These are phyloP conservation scores for Auriscalpium orientale DNA, from an alignment of 768 basidiomycete species.

Conservation along the genomic window DNA sequence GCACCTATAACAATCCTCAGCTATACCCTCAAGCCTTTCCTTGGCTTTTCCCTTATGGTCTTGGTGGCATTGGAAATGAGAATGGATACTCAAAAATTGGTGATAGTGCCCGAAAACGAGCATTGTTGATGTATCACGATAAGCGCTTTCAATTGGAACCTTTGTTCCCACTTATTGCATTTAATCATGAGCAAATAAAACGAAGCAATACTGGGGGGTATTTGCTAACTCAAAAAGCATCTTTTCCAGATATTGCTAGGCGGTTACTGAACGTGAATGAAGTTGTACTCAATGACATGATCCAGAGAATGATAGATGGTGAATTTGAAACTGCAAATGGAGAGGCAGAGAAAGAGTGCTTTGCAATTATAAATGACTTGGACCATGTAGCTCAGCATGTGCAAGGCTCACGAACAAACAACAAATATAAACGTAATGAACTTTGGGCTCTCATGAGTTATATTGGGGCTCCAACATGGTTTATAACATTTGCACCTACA, in stretches of 20 bases:
- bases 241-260: conserved; percentile 6
- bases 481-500: conserved; percentile 17
- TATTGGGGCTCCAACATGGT: conserved; percentile 14
- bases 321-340: conserved; percentile 1
- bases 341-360: conserved; percentile 4
- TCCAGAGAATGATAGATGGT: neutral
- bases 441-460: conserved; percentile 12
- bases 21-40: conserved; percentile 33
- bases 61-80: conserved; percentile 26
- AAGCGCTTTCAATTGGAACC: conserved; percentile 32
- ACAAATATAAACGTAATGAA: conserved; percentile 13
- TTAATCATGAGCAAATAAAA: conserved; percentile 33
- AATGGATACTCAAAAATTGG: conserved; percentile 9
- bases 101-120: conserved; percentile 20
- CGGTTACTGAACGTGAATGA: conserved; percentile 1
- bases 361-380: conserved; percentile 5
- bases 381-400: conserved; percentile 13
- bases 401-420: conserved; percentile 6
- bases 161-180: conserved; percentile 30
- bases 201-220: conserved; percentile 20
- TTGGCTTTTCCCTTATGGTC: conserved; percentile 35
- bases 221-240: conserved; percentile 3
- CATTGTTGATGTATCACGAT: conserved; percentile 31
- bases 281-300: neutral
- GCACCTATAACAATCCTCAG: conserved; percentile 27